Conservation (phyloP, 1,139 yeast species). For the Scheffersomyces segobiensis region DNA sequence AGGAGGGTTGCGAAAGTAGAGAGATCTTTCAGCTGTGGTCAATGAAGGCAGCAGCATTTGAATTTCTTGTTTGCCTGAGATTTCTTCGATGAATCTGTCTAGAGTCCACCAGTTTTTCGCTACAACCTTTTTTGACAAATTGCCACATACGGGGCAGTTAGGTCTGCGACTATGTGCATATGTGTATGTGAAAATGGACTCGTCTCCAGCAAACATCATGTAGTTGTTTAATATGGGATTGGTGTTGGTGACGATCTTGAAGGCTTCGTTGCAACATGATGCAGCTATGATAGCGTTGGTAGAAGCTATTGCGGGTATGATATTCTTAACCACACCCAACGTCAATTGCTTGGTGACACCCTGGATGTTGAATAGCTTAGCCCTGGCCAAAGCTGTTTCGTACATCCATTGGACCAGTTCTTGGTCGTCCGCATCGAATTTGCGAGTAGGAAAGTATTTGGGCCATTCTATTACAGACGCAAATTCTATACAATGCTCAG, state of each 20-base stretch:
- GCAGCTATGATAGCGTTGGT: slow-evolving; percentile 95
- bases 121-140: slow-evolving; percentile 30
- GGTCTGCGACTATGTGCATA: slow-evolving; percentile 60
- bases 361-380: slow-evolving; percentile 60
- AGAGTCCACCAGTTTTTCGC: slow-evolving; percentile 46
- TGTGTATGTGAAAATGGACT: slow-evolving; percentile 72
- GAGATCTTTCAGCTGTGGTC: slow-evolving; percentile 37
- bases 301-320: slow-evolving; percentile 92
- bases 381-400: slow-evolving; percentile 57
- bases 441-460: slow-evolving; percentile 39
- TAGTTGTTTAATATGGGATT: slow-evolving; percentile 75
- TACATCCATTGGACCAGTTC: slow-evolving; percentile 70
- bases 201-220: slow-evolving; percentile 85
- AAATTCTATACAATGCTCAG: slow-evolving; percentile 96
- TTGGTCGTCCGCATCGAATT: slow-evolving; percentile 69
- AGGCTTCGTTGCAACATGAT: slow-evolving; percentile 83
- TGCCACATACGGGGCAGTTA: slow-evolving; percentile 78
- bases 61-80: slow-evolving; percentile 32
- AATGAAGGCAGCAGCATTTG: slow-evolving; percentile 54
- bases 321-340: slow-evolving; percentile 86
- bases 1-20: slow-evolving; percentile 56
- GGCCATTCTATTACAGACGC: slow-evolving; percentile 82
- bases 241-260: slow-evolving; percentile 70
- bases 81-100: slow-evolving; percentile 47
- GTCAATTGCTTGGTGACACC: slow-evolving; percentile 75